Base-by-base conservation (phyloP, 2,329 filamentous ascomycete genomes). In the Aspergillus persii region DNA sequence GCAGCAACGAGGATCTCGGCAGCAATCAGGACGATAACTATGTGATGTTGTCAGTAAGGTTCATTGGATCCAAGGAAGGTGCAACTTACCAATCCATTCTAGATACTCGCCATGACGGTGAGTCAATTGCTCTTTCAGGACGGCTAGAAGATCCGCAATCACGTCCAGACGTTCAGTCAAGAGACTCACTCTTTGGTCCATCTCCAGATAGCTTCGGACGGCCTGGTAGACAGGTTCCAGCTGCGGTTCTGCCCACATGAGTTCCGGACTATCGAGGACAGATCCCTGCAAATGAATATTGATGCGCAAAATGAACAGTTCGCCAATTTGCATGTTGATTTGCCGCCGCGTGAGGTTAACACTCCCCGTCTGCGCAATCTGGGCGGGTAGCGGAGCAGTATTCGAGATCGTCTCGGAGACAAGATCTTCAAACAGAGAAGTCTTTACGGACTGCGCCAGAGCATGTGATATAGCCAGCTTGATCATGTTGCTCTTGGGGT, bases 271-370 rank as follows among this genome's bases (percentile, higher is more conserved):
- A 75, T 99, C 95, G 44, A 99, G 88, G 5, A 99, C 93, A 31
- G 91, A 96, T 36, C 95, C 95, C 75, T 98, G 96, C 53, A 99
- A 84, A 77, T 99, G 96, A 71, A 99, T 98, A 75, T 95, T 97
- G 79, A 99, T 98, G 61, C 95, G 87, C 33, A 99, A 81, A 71
- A 99, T 98, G 77, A 99, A 99, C 56, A 99, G 86, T 79, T 99
- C 93, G 74, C 95, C 95, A 61, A 99, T 97, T 77, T 98, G 93
- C 93, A 98, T 98, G 81, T 98, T 98, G 81, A 99, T 97, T 74
- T 98, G 88, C 60, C 87, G 87, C 48, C 94, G 87, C 59, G 88
- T 92, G 59, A 99, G 86, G 57, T 91, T 89, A 71, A 99, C 95
- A 71, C 93, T 95, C 63, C 95, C 95, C 0, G 94, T 97, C 64